Percentiles rank a stretch among this genome's conserved stretches.
Evolutionary conservation across 140 eudicot genomes (phyloP).

Genomic region (Flaveria floridana): DNA sequence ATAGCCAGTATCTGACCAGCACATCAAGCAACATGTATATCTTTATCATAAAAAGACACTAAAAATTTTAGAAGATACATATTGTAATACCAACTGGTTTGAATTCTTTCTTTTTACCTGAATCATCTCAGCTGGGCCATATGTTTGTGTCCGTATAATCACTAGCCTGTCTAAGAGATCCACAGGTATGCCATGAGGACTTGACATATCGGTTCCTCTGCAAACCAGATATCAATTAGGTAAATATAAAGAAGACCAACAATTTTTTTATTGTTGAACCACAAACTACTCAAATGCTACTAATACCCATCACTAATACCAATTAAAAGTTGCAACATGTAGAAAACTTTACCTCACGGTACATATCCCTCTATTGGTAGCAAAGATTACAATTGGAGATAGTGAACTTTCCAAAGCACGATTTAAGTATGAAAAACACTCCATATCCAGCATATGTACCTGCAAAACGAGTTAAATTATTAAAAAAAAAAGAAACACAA

Average conservation of each 20-base stretch:
- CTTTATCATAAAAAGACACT: neutral
- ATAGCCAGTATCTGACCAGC: slow-evolving; percentile 77
- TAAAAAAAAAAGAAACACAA: neutral
- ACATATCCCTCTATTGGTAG: slow-evolving; percentile 96
- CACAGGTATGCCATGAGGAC: slow-evolving; percentile 98
- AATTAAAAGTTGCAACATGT: neutral
- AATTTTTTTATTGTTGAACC: neutral
- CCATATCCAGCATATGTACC: slow-evolving; percentile 99
- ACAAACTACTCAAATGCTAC: neutral
- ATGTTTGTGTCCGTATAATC: slow-evolving; percentile 80
- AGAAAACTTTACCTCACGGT: slow-evolving; percentile 64
- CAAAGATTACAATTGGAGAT: slow-evolving; percentile 94
- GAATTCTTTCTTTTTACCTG: slow-evolving; percentile 49
- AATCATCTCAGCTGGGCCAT: slow-evolving; percentile 94
- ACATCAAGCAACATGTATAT: slow-evolving; percentile 15
- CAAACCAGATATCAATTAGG: slow-evolving; percentile 21
- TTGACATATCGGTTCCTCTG: slow-evolving; percentile 94
- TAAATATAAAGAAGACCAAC: neutral
- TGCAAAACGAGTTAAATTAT: slow-evolving; percentile 14
- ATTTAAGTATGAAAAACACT: slow-evolving; percentile 93
- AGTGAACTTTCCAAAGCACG: slow-evolving; percentile 93
- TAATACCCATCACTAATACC: neutral
- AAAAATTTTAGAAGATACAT: neutral
- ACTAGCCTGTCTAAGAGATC: slow-evolving; percentile 86
- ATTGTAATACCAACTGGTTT: neutral